Percentiles rank a stretch among this genome's conserved stretches.
These are phyloP conservation scores for Trichoderma pleuroti DNA, from an alignment of 2,329 filamentous ascomycete genomes.

Conservation along the genomic window DNA sequence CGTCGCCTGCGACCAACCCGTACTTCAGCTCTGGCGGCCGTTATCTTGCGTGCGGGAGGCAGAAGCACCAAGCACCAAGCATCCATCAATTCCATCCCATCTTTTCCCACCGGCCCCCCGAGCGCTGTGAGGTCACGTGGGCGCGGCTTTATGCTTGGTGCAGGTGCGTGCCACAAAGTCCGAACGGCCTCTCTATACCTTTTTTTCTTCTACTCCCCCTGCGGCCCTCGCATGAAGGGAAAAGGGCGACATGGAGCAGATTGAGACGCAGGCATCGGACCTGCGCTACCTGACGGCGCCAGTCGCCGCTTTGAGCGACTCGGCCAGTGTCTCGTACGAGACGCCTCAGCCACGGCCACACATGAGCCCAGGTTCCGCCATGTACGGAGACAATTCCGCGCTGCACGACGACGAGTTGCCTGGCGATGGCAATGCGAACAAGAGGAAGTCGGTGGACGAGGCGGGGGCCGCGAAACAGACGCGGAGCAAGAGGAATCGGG, in stretches of 20 bases:
- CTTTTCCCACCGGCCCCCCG: not conserved
- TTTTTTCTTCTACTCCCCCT: not conserved
- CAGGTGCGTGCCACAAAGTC: not conserved
- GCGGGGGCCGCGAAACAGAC: slow-evolving; percentile 49
- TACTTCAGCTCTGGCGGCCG: not conserved
- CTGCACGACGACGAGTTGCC: slow-evolving; percentile 23
- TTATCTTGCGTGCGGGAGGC: not conserved
- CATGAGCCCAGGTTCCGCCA: slow-evolving; percentile 38
- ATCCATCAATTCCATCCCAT: not conserved
- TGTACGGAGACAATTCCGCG: slow-evolving; percentile 51
- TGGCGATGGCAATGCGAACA: slow-evolving; percentile 28
- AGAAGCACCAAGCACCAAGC: not conserved
- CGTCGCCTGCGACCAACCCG: not conserved
- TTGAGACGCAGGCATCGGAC: slow-evolving; percentile 53
- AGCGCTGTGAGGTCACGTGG: slow-evolving; percentile 9
- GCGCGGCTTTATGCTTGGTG: slow-evolving; percentile 9
- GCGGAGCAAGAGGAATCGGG: slow-evolving; percentile 58
- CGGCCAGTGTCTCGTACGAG: slow-evolving; percentile 33
- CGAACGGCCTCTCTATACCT: not conserved
- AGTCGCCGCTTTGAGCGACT: slow-evolving; percentile 27
- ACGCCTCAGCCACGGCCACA: slow-evolving; percentile 33
- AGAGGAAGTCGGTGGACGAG: slow-evolving; percentile 42
- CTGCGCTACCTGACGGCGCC: slow-evolving; percentile 48
- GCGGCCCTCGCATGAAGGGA: not conserved
- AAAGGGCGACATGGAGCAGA: slow-evolving; percentile 45